Conservation (phyloP, 371 early-diverging fungal species). For the Lichtheimia ornata region DNA sequence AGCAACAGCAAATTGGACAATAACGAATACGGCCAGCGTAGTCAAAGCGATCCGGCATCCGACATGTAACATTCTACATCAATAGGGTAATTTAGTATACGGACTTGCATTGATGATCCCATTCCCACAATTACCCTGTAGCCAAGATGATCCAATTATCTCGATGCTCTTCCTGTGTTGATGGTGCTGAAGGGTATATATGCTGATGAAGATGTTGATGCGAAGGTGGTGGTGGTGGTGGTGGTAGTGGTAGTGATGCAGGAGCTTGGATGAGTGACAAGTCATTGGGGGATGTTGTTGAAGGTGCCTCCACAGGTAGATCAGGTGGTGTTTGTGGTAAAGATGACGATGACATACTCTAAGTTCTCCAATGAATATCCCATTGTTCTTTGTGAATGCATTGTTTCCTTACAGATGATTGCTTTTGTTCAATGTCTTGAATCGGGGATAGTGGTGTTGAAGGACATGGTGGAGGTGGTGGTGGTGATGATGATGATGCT, state of each 20-base stretch:
- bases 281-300: background rate
- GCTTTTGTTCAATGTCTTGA: background rate
- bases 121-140: constrained; percentile 15
- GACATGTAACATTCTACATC: constrained; percentile 10
- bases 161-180: constrained; percentile 2
- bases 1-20: constrained; percentile 21
- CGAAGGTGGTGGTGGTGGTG: background rate
- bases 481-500: background rate
- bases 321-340: constrained; percentile 3
- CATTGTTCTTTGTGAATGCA: background rate
- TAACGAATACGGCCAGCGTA: constrained; percentile 16
- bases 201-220: constrained; percentile 13
- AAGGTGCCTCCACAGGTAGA: background rate
- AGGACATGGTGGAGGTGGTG: background rate
- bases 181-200: constrained; percentile 9
- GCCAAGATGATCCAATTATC: constrained; percentile 1
- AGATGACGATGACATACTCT: background rate
- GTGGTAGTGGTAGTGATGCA: background rate
- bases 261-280: background rate
- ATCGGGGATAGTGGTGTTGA: too few relatives aligned
- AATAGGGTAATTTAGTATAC: background rate
- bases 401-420: background rate
- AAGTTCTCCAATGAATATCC: background rate
- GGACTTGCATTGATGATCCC: background rate
- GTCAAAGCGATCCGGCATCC: constrained; percentile 17